Conservation (phyloP, 2,329 filamentous ascomycete species). For the Lojkania enalia region DNA sequence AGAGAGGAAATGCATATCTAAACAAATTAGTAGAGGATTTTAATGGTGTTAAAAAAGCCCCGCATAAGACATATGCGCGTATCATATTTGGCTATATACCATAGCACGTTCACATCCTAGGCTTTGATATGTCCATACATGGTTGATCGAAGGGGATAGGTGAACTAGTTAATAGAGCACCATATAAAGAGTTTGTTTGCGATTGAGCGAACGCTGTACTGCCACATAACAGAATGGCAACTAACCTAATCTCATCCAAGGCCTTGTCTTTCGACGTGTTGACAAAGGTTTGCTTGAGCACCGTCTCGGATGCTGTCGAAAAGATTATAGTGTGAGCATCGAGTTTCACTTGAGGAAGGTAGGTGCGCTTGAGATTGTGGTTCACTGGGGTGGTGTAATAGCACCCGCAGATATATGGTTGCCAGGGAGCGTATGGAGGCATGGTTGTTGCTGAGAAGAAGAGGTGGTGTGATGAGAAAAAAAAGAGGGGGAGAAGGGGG, state of each 20-base stretch:
- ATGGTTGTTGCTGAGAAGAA: not conserved
- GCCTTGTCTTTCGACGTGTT: constrained; percentile 53
- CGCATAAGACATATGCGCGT: too few species aligned
- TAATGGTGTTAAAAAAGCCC: too few species aligned
- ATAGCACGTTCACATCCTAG: too few species aligned
- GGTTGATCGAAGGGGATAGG: too few species aligned
- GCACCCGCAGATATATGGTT: constrained; percentile 23
- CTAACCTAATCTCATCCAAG: constrained; percentile 54
- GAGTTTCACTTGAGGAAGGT: constrained; percentile 61
- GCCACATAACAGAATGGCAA: not conserved
- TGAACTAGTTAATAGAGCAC: too few species aligned
- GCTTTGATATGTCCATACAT: too few species aligned
- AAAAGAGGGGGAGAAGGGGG: not conserved
- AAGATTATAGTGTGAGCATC: constrained; percentile 62
- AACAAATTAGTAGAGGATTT: not conserved
- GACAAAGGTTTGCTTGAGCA: constrained; percentile 61
- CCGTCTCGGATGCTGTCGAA: constrained; percentile 54
- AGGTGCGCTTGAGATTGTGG: constrained; percentile 9
- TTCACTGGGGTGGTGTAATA: constrained; percentile 15
- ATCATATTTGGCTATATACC: too few species aligned
- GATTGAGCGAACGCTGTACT: not conserved
- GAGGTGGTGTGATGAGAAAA: not conserved
- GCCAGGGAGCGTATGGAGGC: not conserved
- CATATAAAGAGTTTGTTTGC: too few species aligned
- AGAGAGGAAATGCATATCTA: constrained; percentile 68